These are phyloP conservation scores for Podospora australis DNA, from an alignment of 495 filamentous ascomycete genomes.

Conservation along the genomic window DNA sequence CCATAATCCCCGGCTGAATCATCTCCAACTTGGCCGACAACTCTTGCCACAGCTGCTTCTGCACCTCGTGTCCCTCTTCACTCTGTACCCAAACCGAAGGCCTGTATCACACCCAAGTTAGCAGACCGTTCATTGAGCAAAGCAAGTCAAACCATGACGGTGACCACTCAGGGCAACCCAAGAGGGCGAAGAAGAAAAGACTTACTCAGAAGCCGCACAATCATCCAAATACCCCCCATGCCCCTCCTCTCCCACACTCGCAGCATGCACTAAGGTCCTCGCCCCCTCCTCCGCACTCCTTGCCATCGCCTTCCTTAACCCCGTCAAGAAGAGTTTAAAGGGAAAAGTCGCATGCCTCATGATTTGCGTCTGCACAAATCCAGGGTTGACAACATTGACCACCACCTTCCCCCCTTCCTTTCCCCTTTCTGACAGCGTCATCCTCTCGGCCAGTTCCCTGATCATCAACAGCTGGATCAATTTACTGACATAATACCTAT, in stretches of 20 bases:
- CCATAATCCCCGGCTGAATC: slow-evolving; percentile 17
- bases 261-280: slow-evolving; percentile 4
- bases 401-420: slow-evolving; percentile 12
- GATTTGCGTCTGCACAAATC: slow-evolving; percentile 24
- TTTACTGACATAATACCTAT: slow-evolving; percentile 45
- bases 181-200: not conserved
- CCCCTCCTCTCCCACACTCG: slow-evolving; percentile 10
- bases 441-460: slow-evolving; percentile 37
- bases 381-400: slow-evolving; percentile 26
- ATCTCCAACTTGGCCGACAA: slow-evolving; percentile 26
- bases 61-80: slow-evolving; percentile 17
- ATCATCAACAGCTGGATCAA: slow-evolving; percentile 44
- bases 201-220: slow-evolving; percentile 20
- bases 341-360: slow-evolving; percentile 15
- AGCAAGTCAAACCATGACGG: no score
- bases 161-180: no score
- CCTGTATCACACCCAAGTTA: no score
- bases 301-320: not conserved
- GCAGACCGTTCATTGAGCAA: no score
- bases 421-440: slow-evolving; percentile 10
- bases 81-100: slow-evolving; percentile 14
- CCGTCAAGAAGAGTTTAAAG: slow-evolving; percentile 5
- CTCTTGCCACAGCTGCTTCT: slow-evolving; percentile 29
- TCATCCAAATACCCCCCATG: slow-evolving; percentile 30
- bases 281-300: not conserved